A percentile compares a stretch with the other conserved stretches of the same genome.
phyloP scores from a whole-genome alignment of 1,284 basidiomycete species.

The Moesziomyces sp. region DNA sequence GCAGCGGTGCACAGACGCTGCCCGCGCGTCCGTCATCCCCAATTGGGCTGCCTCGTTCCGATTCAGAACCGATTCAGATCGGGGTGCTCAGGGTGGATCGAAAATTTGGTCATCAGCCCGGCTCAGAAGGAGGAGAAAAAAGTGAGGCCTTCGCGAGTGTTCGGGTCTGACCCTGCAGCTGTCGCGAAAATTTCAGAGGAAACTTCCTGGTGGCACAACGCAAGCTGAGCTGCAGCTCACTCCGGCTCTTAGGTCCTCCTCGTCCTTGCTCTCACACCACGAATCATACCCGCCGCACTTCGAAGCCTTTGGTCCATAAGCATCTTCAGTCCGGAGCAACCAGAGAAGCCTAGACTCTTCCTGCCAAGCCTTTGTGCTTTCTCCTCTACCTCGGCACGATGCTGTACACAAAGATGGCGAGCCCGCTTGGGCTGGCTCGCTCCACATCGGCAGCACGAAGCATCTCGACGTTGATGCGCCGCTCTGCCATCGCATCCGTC shows the following conservation, averaged over 20 bases:
- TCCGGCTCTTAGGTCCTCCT: background rate
- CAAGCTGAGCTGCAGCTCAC: no score
- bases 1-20: no score
- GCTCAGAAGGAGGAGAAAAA: no score
- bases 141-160: no score
- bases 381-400: slow-evolving; percentile 7
- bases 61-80: no score
- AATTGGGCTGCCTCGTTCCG: no score
- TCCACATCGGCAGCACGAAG: slow-evolving; percentile 21
- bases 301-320: background rate
- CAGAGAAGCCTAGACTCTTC: background rate
- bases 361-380: no score
- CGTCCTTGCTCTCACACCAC: background rate
- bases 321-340: slow-evolving; percentile 4
- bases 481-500: slow-evolving; percentile 14
- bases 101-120: background rate
- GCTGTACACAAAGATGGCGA: slow-evolving; percentile 35
- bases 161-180: background rate
- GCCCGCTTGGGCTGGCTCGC: slow-evolving; percentile 30
- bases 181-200: background rate
- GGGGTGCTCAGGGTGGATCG: no score
- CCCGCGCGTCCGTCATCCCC: no score
- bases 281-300: background rate
- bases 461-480: slow-evolving; percentile 26
- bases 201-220: background rate